phyloP scores from a whole-genome alignment of 495 filamentous ascomycete species.

The Barbatosphaeria neglecta region DNA sequence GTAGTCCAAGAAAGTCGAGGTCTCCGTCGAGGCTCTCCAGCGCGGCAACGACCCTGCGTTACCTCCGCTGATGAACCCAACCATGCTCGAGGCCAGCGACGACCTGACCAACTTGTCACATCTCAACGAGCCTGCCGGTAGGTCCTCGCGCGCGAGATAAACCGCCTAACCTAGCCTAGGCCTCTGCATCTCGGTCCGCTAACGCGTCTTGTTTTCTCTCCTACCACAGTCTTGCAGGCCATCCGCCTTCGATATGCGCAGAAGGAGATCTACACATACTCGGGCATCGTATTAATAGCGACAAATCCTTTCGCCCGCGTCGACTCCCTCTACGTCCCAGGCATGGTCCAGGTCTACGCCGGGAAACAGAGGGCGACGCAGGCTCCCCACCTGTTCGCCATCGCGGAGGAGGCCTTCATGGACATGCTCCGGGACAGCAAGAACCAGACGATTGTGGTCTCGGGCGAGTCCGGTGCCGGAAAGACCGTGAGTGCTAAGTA shows the following conservation, averaged over 20 bases:
- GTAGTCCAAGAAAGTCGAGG: slow-evolving; percentile 69
- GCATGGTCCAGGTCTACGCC: slow-evolving; percentile 98
- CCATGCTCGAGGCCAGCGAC: slow-evolving; percentile 97
- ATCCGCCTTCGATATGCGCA: slow-evolving; percentile 96
- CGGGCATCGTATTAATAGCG: slow-evolving; percentile 95
- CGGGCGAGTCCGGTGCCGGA: slow-evolving; percentile 94
- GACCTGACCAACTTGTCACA: slow-evolving; percentile 96
- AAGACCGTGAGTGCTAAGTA: slow-evolving; percentile 99
- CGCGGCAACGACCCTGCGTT: slow-evolving; percentile 55
- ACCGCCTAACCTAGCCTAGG: background rate
- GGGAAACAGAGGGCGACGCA: slow-evolving; percentile 94
- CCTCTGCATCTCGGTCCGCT: background rate
- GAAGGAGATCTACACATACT: slow-evolving; percentile 99
- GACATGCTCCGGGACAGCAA: slow-evolving; percentile 94
- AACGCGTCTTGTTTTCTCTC: background rate
- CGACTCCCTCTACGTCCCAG: slow-evolving; percentile 95
- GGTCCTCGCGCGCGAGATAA: slow-evolving; percentile 7
- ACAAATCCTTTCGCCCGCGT: slow-evolving; percentile 98
- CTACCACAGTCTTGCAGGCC: slow-evolving; percentile 71
- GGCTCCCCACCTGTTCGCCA: slow-evolving; percentile 95
- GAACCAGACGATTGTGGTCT: slow-evolving; percentile 98
- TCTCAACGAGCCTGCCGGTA: slow-evolving; percentile 97
- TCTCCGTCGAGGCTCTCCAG: slow-evolving; percentile 68
- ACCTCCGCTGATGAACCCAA: slow-evolving; percentile 93
- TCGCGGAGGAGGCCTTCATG: slow-evolving; percentile 98